These are phyloP conservation scores for Penicillium waksmanii DNA, from an alignment of 495 filamentous ascomycete genomes.

Conservation along the genomic window DNA sequence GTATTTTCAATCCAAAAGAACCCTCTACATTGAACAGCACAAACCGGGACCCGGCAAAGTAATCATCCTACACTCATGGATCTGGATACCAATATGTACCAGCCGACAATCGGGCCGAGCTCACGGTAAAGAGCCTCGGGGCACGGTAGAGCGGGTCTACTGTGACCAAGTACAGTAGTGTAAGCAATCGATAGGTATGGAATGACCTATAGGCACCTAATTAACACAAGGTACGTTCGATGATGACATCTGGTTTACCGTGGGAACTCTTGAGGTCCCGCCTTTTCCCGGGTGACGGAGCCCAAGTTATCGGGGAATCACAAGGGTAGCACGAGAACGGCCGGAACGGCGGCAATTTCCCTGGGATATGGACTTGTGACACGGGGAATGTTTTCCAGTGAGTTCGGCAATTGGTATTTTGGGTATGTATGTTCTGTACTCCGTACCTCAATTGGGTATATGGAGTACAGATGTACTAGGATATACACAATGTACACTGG, in stretches of 20 bases:
- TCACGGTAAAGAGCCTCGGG: neutral
- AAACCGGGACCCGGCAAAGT: conserved; percentile 24
- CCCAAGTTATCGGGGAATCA: conserved; percentile 7
- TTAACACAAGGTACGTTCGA: too few species aligned
- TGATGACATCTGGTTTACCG: conserved; percentile 11
- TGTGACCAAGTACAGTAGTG: too few species aligned
- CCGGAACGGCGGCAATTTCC: conserved; percentile 11
- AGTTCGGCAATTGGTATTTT: neutral
- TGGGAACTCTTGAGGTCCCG: conserved; percentile 12
- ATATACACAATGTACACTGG: too few species aligned
- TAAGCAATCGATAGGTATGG: too few species aligned
- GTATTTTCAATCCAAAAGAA: conserved; percentile 10
- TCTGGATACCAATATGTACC: neutral
- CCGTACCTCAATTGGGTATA: too few species aligned
- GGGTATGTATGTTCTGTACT: too few species aligned
- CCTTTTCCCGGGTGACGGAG: conserved; percentile 23
- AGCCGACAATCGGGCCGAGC: conserved; percentile 26
- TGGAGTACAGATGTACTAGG: too few species aligned
- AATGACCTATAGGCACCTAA: too few species aligned
- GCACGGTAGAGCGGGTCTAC: too few species aligned
- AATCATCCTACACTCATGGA: conserved; percentile 20
- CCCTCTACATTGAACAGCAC: neutral
- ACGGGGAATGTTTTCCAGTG: neutral
- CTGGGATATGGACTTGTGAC: neutral
- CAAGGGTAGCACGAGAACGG: conserved; percentile 24